These are phyloP conservation scores for Medicago truncatula DNA, from an alignment of 306 rosid genomes.

Conservation along the genomic window MtrunA17r5.0-ANR NC_053044.1:51077501-51078000, in stretches of 20 bases:
- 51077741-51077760: constrained; percentile 33
- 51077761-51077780: constrained; percentile 33
- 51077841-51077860: constrained; percentile 1
- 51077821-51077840: constrained; percentile 19
- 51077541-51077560: constrained; percentile 30
- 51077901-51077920: not conserved
- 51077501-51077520: not conserved
- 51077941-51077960: constrained; percentile 1
- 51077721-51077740: constrained; percentile 84
- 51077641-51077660: constrained; percentile 97
- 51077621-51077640: constrained; percentile 42
- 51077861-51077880: not conserved
- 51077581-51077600: constrained; percentile 8
- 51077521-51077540: constrained; percentile 15
- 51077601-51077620: constrained; percentile 39
- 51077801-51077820: constrained; percentile 30
- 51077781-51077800: constrained; percentile 20
- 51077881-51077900: constrained; percentile 20
- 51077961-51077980: constrained; percentile 1
- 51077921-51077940: constrained; percentile 33
- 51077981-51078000: constrained; percentile 5
- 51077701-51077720: constrained; percentile 90
- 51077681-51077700: constrained; percentile 97
- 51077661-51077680: constrained; percentile 92
- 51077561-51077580: not conserved